These are phyloP conservation scores for Naganishia antarctica DNA, from an alignment of 768 basidiomycete genomes.

Conservation along the genomic window DNA sequence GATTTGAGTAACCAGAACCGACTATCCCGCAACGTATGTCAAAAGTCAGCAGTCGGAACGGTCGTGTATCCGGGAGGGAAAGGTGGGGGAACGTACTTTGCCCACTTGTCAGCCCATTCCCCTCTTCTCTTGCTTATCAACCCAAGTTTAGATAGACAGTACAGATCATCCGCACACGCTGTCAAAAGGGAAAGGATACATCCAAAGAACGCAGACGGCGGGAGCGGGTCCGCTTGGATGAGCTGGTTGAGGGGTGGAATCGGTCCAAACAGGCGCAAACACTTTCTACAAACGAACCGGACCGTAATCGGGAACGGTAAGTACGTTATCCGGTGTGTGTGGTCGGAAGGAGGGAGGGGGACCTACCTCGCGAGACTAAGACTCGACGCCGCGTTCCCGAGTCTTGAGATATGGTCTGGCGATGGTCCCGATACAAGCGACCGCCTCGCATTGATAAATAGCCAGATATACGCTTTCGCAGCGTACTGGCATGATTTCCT, in stretches of 20 bases:
- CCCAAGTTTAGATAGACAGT: constrained; percentile 22
- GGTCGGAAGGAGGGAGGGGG: no score
- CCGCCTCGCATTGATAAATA: neutral
- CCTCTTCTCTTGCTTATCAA: constrained; percentile 13
- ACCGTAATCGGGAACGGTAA: neutral
- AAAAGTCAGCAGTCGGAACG: no score
- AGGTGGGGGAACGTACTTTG: constrained; percentile 9
- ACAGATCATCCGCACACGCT: constrained; percentile 21
- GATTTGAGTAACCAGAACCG: constrained; percentile 24
- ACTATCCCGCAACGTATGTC: neutral
- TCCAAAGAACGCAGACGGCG: constrained; percentile 9
- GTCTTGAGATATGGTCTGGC: constrained; percentile 10
- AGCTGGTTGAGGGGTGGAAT: constrained; percentile 17
- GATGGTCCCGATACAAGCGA: neutral
- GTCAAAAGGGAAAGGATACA: constrained; percentile 3
- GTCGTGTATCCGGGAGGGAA: neutral
- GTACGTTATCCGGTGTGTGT: neutral
- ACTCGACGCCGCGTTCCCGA: constrained; percentile 6
- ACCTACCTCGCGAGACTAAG: constrained; percentile 23
- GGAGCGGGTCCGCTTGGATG: constrained; percentile 6
- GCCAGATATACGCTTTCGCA: constrained; percentile 12
- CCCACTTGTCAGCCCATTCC: constrained; percentile 26
- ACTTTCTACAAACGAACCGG: constrained; percentile 9
- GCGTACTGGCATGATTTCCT: constrained; percentile 19
- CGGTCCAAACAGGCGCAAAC: constrained; percentile 16